Base-by-base conservation (phyloP, 2,329 filamentous ascomycete species). In the Nannizzia gypsea region DNA sequence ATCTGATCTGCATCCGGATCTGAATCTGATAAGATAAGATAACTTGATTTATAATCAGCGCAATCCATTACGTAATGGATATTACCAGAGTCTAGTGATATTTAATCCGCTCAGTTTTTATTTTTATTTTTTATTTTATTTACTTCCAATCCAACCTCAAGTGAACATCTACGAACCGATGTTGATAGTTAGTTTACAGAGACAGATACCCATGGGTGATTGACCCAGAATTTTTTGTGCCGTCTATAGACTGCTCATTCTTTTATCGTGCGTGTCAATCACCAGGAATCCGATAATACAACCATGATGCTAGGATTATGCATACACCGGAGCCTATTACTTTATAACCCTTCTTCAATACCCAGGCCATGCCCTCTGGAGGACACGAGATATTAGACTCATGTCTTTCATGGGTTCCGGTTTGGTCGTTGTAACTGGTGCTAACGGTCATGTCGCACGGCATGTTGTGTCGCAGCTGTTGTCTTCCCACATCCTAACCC, bases 21-120 rank as follows among this genome's bases (percentile, higher is more conserved):
- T 31, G 56, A 5, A 56, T 56, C 54, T 40, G 56, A 58, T 58
- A 58, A 58, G 56, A 58, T 58, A 58, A 58, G 38, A 46, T 46
- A 46, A 17, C 6, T 42, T n/a, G 36, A 58, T 46, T 46, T 31
- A 2, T 31, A 15, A 46, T 24, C 17, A 17, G 15, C n/a, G n/a
- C 46, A 57, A 17, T 42, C 6, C 42, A 44, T 38, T 56, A 50
- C 17, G 22, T 50, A 50, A 50, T 2, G n/a, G n/a, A 20, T 20
- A 6, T n/a, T 13, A 8, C 36, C 1, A 15, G 38, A 20, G 38
- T 42, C n/a, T 13, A 1, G 31, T 11, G 4, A 36, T 13, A 36
- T 36, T 36, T 13, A 13, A 36, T 36, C 31, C 31, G 31, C 9
- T 8, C 13, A 36, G 11, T 34, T 11, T 36, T 36, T 36, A 36